phyloP scores from a whole-genome alignment of 2,329 filamentous ascomycete genomes.

The Fusarium acutatum region DNA sequence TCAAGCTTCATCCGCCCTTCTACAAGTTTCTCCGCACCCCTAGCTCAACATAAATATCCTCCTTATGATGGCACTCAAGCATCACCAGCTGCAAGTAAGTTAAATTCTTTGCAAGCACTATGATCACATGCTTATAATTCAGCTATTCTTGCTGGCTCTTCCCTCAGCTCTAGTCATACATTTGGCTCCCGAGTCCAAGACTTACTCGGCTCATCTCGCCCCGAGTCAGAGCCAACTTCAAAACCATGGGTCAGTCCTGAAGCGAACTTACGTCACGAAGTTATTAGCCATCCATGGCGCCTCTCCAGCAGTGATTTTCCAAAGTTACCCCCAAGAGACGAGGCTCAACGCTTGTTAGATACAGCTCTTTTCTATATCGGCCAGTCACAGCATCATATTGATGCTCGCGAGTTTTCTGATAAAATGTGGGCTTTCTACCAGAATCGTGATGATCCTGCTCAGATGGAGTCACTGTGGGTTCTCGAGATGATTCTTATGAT shows the following conservation, averaged over 20 bases:
- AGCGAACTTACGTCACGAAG: slow-evolving; percentile 25
- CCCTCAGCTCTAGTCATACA: slow-evolving; percentile 37
- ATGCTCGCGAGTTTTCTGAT: slow-evolving; percentile 40
- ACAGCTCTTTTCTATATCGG: slow-evolving; percentile 39
- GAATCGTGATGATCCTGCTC: slow-evolving; percentile 32
- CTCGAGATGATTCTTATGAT: slow-evolving; percentile 42
- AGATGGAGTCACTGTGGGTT: slow-evolving; percentile 37
- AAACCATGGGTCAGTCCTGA: slow-evolving; percentile 33
- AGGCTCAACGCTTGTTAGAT: slow-evolving; percentile 36
- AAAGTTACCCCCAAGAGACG: slow-evolving; percentile 32
- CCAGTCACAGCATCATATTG: slow-evolving; percentile 40
- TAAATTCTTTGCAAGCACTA: accelerated
- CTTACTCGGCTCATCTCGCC: slow-evolving; percentile 30
- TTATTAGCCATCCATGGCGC: slow-evolving; percentile 30
- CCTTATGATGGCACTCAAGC: slow-evolving; percentile 8
- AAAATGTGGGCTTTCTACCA: slow-evolving; percentile 41
- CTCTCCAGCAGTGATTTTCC: slow-evolving; percentile 37
- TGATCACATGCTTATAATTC: not conserved
- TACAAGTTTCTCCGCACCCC: slow-evolving; percentile 37
- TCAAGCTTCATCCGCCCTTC: slow-evolving; percentile 37
- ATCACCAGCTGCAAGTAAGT: slow-evolving; percentile 37
- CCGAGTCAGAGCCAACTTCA: slow-evolving; percentile 11
- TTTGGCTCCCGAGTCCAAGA: slow-evolving; percentile 40
- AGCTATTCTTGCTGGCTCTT: slow-evolving; percentile 39
- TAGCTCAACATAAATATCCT: slow-evolving; percentile 11